Base-by-base conservation (phyloP, 768 basidiomycete genomes). In the Auriculariales sp. region DNA sequence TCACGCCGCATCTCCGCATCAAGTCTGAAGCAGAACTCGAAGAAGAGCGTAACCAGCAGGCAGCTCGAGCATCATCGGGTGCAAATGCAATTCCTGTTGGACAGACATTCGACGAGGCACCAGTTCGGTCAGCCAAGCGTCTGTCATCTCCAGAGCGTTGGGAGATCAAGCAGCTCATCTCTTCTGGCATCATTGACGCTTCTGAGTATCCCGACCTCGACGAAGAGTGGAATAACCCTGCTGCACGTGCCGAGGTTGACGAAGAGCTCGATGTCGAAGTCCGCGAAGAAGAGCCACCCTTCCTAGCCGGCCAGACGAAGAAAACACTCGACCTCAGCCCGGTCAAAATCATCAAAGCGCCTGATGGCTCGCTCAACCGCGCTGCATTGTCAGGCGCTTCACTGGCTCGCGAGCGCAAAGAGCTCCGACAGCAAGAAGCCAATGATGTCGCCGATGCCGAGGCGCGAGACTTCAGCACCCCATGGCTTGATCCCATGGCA, bases 161-260 rank as follows among this genome's bases (percentile, higher is more conserved):
- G 92, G 95, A 99, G 69, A 93, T 99, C 66, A 97, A 98, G 65
- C 95, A 98, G 62, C 78, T 99, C 50, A 95, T 98, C 49, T 87
- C 95, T 1, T 95, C 92, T 28, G 95, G 95, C 35, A 87, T 81
- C 14, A 76, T 97, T 49, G 81, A 82, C 55, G 84, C 93, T 10
- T 83, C 92, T 3, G 95, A 98, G 62, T 94, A 93, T 58, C 92
- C 91, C 2, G 88, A 94, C 28, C 70, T 95, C 47, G 88, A 93
- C 54, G 90, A 92, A 57, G 88, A 91, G 52, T 77, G 84, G 61
- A 74, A 64, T 49, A 82, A 87, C 58, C 80, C 84, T 1, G 71
- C 77, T 59, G 80, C 80, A 19, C 80, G 80, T 44, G 82, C 82
- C 1, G 92, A 94, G 59, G 80, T 92, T 1, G 95, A 99, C 61